phyloP scores from a whole-genome alignment of 1,284 basidiomycete species.

The Trametes polyzona region DNA sequence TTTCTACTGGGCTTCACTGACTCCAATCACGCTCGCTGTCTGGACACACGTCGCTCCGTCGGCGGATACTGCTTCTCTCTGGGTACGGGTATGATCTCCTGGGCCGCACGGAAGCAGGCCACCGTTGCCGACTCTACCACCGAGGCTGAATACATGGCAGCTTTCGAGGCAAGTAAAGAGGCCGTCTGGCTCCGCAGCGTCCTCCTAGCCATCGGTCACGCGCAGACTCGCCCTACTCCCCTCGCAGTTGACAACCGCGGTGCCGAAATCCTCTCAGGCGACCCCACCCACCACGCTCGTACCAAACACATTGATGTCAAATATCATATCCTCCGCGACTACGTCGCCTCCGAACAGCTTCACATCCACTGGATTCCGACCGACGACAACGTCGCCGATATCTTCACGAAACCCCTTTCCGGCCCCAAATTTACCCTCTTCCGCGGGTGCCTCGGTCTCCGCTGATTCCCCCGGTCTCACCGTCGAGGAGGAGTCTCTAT shows the following conservation, averaged over 20 bases:
- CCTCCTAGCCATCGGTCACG: slow-evolving; percentile 6
- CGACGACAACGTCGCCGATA: slow-evolving; percentile 19
- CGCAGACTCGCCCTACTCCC: background rate
- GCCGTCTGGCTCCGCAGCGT: slow-evolving; percentile 28
- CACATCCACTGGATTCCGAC: slow-evolving; percentile 4
- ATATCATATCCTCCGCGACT: slow-evolving; percentile 24
- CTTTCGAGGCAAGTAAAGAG: slow-evolving; percentile 26
- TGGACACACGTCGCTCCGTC: slow-evolving; percentile 19
- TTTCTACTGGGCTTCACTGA: slow-evolving; percentile 44
- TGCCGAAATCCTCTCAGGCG: slow-evolving; percentile 16
- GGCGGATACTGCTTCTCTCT: slow-evolving; percentile 36
- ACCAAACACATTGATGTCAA: slow-evolving; percentile 27
- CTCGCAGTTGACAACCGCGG: slow-evolving; percentile 21
- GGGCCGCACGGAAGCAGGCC: slow-evolving; percentile 36
- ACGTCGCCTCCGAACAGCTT: background rate
- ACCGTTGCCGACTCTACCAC: slow-evolving; percentile 34
- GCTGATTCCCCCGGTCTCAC: slow-evolving; percentile 8
- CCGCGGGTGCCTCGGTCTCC: slow-evolving; percentile 9
- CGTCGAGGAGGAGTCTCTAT: slow-evolving; percentile 22
- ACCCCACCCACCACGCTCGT: slow-evolving; percentile 16
- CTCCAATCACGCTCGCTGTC: slow-evolving; percentile 30
- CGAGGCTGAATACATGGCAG: slow-evolving; percentile 35
- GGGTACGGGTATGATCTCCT: slow-evolving; percentile 33
- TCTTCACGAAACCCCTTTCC: slow-evolving; percentile 24
- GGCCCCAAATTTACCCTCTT: slow-evolving; percentile 3